phyloP scores from a whole-genome alignment of 2,329 filamentous ascomycete species.

The Nectriaceae sp. region DNA sequence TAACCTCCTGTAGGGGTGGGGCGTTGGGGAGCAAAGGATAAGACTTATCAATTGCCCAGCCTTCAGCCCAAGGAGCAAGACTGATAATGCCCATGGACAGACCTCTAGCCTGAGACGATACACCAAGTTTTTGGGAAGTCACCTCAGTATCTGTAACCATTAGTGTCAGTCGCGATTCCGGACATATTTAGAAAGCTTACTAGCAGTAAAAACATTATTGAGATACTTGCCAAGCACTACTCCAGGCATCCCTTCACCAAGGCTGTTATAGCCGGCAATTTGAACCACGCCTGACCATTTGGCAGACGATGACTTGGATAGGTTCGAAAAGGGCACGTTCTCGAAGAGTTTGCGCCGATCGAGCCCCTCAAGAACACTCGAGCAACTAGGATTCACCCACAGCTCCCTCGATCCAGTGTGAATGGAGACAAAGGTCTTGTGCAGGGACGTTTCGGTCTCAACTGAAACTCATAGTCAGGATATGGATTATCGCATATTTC shows the following conservation, averaged over 20 bases:
- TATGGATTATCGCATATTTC: background rate
- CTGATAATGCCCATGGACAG: conserved; percentile 27
- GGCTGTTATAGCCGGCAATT: conserved; percentile 10
- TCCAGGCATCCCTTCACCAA: conserved; percentile 5
- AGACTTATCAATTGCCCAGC: conserved; percentile 21
- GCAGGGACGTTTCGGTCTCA: conserved; percentile 30
- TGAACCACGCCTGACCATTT: conserved; percentile 6
- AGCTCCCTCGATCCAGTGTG: conserved; percentile 36
- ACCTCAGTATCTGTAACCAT: conserved; percentile 13
- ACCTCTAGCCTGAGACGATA: conserved; percentile 17
- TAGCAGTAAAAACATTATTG: conserved; percentile 1
- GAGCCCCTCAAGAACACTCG: conserved; percentile 9
- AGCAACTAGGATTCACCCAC: conserved; percentile 37
- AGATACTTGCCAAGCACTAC: conserved; percentile 1
- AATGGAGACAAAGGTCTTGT: conserved; percentile 29
- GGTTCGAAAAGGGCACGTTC: conserved; percentile 9
- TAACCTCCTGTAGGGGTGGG: conserved; percentile 23
- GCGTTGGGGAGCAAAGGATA: conserved; percentile 30
- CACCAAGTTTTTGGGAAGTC: conserved; percentile 21
- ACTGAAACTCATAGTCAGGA: conserved; percentile 9
- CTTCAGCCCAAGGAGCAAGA: conserved; percentile 20
- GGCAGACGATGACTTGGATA: background rate
- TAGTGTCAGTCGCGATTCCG: background rate
- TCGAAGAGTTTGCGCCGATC: conserved; percentile 15
- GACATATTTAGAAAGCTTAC: background rate